Evolutionary conservation across 2,329 filamentous ascomycete species (phyloP), one percentile per base, ranked within the genome.

Genomic region (Acrocalymma vagum): DNA sequence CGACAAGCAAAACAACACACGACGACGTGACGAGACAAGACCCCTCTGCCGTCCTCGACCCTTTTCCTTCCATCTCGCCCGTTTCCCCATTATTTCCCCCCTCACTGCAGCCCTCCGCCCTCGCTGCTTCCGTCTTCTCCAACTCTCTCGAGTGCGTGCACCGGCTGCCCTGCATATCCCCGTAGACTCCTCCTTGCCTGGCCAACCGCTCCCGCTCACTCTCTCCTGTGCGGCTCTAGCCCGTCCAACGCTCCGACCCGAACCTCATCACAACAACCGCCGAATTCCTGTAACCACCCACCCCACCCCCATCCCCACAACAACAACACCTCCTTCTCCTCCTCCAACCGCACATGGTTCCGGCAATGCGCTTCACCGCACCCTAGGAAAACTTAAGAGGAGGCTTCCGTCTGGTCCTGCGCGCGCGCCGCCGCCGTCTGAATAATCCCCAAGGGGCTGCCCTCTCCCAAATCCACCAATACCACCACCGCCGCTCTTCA

Each of bases 1-100:
- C 53, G 51, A 53, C 51, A 50, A 50, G 44, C 53, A 49, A 58
- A 56, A 62, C 52, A 58, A 45, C 30, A 44, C 34, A 49, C 42
- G 38, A 45, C 48, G 42, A 46, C 48, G 43, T 41, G 50, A 48
- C 43, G 40, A 22, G 30, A 33, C 43, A 28, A 45, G 48, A 38
- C 33, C 38, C 45, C 45, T 38, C 42, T 9, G 8, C 21, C 27
- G 27, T 13, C 18, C 21, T 23, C 40, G 14, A 30, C 34, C 34
- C 31, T 29, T 39, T 47, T 47, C 42, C 42, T 49, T 45, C 43
- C 47, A n/a, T 9, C 10, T 21, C 27, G 27, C 14, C 18, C 21
- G 26, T 38, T 17, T 31, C 34, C 34, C 31, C 31, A 40, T 47
- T 47, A 42, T 40, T 49, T 45, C 43, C 47, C 45, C 43, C 41